Base-by-base conservation (phyloP, 805 yeast species). In the Zygosaccharomyces bailii region DNA sequence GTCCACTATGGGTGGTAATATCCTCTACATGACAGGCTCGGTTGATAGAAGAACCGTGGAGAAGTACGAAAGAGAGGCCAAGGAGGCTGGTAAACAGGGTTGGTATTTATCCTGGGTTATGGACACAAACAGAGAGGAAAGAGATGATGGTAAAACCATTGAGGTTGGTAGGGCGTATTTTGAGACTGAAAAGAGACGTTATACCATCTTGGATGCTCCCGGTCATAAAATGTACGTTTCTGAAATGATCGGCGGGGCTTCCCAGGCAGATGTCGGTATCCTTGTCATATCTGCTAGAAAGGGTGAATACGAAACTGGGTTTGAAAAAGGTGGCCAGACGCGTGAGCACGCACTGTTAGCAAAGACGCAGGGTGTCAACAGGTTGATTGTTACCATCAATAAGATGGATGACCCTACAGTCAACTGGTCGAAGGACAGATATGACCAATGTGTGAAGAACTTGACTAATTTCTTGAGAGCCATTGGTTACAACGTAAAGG, bases 351-450 rank as follows among this genome's bases (percentile, higher is more conserved):
- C 98, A 9, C 74, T 91, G 49, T 76, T 91, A 65, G 99, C 99
- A 51, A 93, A 91, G 76, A 93, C 97, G 42, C 98, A 91, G 72
- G 99, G 99, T 72, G 96, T 91, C 51, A 88, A 91, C 75, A 85
- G 83, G 67, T 78, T 91, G 67, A 75, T 93, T 52, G 96, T 91
- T 47, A 97, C 86, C 43, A 89, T 91, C 56, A 93, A 93, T 75
- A 93, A 93, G 79, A 91, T 93, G 98, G 99, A 93, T 71, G 99
- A 93, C 64, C 85, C 96, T 39, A 93, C 99, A 39, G 99, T 93
- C 37, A 69, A 68, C 52, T 93, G 99, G 99, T 85, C 96, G 19
- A 79, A 90, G 71, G 96, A 86, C 64, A 85, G 99, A 70, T 93
- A 87, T 68, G 88, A 86, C 57, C 98, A 93, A 74, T 93, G 98